Evolutionary conservation across 2,329 filamentous ascomycete genomes (phyloP), one percentile per base, ranked within the genome.

Genomic region (Ilyonectria sp.): DNA sequence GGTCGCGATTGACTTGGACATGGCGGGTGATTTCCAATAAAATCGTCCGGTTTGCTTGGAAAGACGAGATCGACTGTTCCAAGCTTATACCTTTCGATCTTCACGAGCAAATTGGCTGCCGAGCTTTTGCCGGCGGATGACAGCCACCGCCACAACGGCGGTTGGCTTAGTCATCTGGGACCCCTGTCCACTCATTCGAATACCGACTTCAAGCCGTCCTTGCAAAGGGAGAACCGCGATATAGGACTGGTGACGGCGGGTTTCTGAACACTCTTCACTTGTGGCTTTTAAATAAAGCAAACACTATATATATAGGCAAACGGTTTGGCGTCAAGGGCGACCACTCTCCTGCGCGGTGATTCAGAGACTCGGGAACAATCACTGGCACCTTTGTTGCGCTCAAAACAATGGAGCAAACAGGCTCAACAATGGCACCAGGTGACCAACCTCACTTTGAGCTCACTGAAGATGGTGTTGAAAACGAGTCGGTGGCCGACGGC

Each of bases 1-100:
- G 9, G 80, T 74, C 40, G 78, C 74, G 43, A 79, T 68, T 52
- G 79, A 71, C 61, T 80, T 80, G 64, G 83, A 80, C 84, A 86
- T 86, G 68, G 60, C 47, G 68, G 63, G 58, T 67, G 67, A 63
- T 33, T 63, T 70, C 61, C 53, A 60, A 11, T 17, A n/a, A 49
- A 63, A 63, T 44, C 33, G 60, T 35, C 56, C 23, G 43, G 37
- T 40, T 64, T 69, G 67, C 63, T 64, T 72, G 69, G 15, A 73
- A 72, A 59, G 59, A 44, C 21, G 19, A 69, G 65, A 65, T 68
- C 54, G 54, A 62, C 68, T 70, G 56, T 66, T 70, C 57, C 47
- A 64, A 72, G 72, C 69, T 74, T 74, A 69, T 69, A 73, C 72
- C 74, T 73, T 76, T 63, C 73, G 74, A 76, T 72, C 65, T 64